A percentile compares a stretch with the other conserved stretches of the same genome.
Evolutionary conservation across 306 rosid species (phyloP).

Genomic region (Echinosophora koreensis): DNA sequence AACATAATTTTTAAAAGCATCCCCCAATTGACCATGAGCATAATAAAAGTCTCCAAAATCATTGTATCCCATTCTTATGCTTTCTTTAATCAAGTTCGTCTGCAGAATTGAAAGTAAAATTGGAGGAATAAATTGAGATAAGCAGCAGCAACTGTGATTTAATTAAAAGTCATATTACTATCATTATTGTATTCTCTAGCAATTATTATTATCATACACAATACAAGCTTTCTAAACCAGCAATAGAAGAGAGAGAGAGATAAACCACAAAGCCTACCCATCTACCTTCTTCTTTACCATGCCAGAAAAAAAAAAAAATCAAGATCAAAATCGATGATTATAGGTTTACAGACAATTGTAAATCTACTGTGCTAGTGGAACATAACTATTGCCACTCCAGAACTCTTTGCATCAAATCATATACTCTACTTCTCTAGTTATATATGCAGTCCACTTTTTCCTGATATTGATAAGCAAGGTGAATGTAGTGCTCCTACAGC

Average conservation of each 20-base stretch:
- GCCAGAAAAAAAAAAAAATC: neutral
- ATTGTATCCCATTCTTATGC: conserved; percentile 98
- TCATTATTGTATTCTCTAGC: too few species aligned
- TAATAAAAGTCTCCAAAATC: conserved; percentile 97
- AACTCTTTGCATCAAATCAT: neutral
- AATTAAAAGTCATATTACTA: neutral
- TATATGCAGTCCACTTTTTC: neutral
- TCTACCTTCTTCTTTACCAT: conserved; percentile 32
- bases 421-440: neutral
- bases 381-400: conserved; percentile 9
- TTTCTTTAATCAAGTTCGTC: conserved; percentile 99
- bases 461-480: neutral
- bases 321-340: too few species aligned
- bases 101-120: conserved; percentile 53
- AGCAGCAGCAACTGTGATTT: neutral
- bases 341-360: too few species aligned
- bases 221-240: neutral
- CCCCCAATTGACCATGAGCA: conserved; percentile 89
- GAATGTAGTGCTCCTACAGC: neutral
- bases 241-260: neutral
- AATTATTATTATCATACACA: neutral
- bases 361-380: too few species aligned
- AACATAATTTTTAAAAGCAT: conserved; percentile 88
- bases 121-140: conserved; percentile 35
- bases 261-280: conserved; percentile 20